phyloP scores from a whole-genome alignment of 2,329 filamentous ascomycete species.

The Hymenoscyphus occultus region DNA sequence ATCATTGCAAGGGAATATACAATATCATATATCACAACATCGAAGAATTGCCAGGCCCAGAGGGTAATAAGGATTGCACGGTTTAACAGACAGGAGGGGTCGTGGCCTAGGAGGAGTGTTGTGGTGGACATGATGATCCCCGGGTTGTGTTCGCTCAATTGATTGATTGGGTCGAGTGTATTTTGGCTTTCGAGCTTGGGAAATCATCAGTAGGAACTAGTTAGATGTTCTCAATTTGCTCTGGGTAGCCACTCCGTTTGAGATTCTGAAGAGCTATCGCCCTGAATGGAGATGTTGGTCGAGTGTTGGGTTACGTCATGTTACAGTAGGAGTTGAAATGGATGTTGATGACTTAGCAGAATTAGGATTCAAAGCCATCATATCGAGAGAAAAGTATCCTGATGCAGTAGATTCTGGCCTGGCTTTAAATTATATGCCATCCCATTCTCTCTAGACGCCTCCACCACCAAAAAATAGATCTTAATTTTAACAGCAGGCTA shows the following conservation, averaged over 20 bases:
- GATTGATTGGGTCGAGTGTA: too few species aligned
- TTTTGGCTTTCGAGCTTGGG: too few species aligned
- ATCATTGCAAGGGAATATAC: neutral
- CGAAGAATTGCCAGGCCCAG: conserved; percentile 5
- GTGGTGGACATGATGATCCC: too few species aligned
- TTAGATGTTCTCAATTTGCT: too few species aligned
- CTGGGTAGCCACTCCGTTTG: neutral
- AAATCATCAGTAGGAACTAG: conserved; percentile 3
- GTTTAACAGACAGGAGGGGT: neutral
- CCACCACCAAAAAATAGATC: neutral
- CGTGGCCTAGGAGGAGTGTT: neutral
- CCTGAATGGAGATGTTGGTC: too few species aligned
- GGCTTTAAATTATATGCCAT: neutral
- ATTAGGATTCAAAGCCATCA: too few species aligned
- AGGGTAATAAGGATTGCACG: conserved; percentile 2
- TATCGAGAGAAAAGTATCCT: conserved; percentile 1
- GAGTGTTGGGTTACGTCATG: too few species aligned
- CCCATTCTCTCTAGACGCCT: neutral
- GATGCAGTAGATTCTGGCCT: neutral
- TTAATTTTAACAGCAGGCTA: neutral
- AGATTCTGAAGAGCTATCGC: neutral
- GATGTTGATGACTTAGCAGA: too few species aligned
- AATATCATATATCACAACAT: neutral
- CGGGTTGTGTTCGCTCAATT: too few species aligned
- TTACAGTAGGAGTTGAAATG: too few species aligned